These are phyloP conservation scores for Gymnopilus dilepis DNA, from an alignment of 768 basidiomycete genomes.

Conservation along the genomic window DNA sequence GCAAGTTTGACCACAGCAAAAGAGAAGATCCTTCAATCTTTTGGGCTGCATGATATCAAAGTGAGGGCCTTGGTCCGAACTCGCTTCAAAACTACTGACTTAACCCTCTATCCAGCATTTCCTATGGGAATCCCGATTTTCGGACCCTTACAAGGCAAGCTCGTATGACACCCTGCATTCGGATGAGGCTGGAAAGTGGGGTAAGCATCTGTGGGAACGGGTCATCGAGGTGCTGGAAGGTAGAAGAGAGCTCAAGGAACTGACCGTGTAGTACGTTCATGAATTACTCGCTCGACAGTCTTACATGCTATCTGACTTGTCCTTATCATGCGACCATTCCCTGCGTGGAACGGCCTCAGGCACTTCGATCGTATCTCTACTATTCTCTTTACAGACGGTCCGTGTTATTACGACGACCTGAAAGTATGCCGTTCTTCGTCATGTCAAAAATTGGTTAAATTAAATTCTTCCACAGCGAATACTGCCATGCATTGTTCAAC, in stretches of 20 bases:
- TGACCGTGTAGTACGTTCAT: constrained; percentile 26
- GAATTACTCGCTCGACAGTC: background rate
- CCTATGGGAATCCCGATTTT: background rate
- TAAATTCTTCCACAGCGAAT: constrained; percentile 28
- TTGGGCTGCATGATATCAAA: constrained; percentile 28
- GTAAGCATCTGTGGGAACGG: background rate
- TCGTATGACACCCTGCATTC: background rate
- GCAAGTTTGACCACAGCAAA: constrained; percentile 15
- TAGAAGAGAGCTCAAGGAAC: constrained; percentile 20
- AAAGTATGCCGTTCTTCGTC: constrained; percentile 26
- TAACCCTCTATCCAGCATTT: constrained; percentile 22
- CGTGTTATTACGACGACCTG: constrained; percentile 32
- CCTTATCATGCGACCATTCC: constrained; percentile 32
- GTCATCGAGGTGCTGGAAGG: background rate
- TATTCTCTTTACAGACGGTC: constrained; percentile 33
- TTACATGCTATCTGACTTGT: background rate
- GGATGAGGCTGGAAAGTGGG: background rate
- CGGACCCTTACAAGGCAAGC: background rate
- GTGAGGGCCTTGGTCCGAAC: constrained; percentile 7
- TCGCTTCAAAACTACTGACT: background rate
- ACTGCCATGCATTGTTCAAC: constrained; percentile 32
- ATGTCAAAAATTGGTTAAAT: constrained; percentile 4
- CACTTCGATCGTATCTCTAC: constrained; percentile 35
- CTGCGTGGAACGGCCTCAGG: constrained; percentile 34
- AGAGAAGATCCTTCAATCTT: constrained; percentile 25